phyloP scores from a whole-genome alignment of 192 early-diverging fungal genomes.

The Phlyctochytrium planicorne region DNA sequence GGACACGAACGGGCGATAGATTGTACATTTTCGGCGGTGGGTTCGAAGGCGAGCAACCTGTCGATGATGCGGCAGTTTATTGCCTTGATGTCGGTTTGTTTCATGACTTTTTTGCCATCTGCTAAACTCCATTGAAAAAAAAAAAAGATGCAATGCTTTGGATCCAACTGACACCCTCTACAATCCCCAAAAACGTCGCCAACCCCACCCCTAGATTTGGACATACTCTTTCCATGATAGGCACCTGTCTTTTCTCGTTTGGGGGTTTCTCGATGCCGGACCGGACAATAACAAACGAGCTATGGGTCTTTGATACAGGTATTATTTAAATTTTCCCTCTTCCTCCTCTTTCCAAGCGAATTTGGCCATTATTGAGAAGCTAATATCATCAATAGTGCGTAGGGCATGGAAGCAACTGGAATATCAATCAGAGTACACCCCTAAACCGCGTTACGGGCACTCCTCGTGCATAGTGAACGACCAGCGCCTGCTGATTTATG shows the following conservation, averaged over 20 bases:
- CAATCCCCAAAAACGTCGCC: neutral
- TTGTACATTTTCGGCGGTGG: constrained; percentile 44
- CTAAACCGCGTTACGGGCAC: neutral
- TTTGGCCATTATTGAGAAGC: too few species aligned
- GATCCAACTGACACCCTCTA: neutral
- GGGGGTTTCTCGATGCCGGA: constrained; percentile 1
- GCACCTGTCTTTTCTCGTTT: neutral
- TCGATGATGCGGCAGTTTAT: constrained; percentile 29
- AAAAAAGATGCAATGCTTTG: neutral
- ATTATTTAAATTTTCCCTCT: neutral
- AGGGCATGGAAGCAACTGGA: too few species aligned
- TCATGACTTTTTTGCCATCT: neutral
- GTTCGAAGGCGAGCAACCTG: constrained; percentile 17
- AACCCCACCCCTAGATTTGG: neutral
- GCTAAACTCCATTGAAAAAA: neutral
- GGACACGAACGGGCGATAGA: constrained; percentile 8
- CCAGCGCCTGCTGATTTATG: neutral
- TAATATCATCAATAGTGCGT: too few species aligned
- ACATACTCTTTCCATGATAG: neutral
- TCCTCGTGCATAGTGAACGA: neutral
- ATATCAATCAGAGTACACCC: neutral
- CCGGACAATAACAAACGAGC: neutral
- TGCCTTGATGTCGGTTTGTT: constrained; percentile 41
- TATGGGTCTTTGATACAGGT: constrained; percentile 4
- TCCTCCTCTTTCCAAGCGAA: neutral